Percentiles rank a stretch among this genome's conserved stretches.
Evolutionary conservation across 768 basidiomycete species (phyloP).

Genomic region (Russula ochroleuca): DNA sequence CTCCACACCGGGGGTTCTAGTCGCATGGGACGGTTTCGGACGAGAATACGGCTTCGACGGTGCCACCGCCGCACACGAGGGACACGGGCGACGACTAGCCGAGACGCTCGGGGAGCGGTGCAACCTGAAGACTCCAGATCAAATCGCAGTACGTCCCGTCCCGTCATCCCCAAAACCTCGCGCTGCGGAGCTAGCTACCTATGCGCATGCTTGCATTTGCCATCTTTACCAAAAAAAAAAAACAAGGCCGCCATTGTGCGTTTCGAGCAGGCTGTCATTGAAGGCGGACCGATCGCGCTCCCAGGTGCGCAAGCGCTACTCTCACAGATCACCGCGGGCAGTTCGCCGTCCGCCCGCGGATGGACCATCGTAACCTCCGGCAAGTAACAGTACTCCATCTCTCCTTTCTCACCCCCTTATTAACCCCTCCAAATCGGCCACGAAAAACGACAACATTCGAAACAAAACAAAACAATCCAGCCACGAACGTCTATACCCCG

Average conservation of each 20-base stretch:
- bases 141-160: conserved; percentile 44
- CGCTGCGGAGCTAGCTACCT: background rate
- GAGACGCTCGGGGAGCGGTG: conserved; percentile 75
- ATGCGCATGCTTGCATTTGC: background rate
- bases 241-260: conserved; percentile 57
- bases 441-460: background rate
- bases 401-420: conserved; percentile 30
- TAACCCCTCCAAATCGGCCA: background rate
- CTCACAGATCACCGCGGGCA: conserved; percentile 28
- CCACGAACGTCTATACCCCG: conserved; percentile 67
- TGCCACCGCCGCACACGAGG: conserved; percentile 47
- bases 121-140: conserved; percentile 51
- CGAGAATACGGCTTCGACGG: conserved; percentile 54
- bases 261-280: conserved; percentile 73
- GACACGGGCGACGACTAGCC: conserved; percentile 71
- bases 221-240: background rate
- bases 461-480: conserved; percentile 37
- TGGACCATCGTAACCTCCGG: conserved; percentile 90
- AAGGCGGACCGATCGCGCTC: conserved; percentile 57
- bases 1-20: conserved; percentile 78
- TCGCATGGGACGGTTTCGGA: conserved; percentile 70
- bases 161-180: conserved; percentile 23
- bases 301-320: conserved; percentile 63
- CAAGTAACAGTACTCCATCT: conserved; percentile 46
- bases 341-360: conserved; percentile 35